Percentiles rank a stretch among this genome's conserved stretches.
Conservation (phyloP, 164 flowering plant genomes). For the Vitis labrusca region DNA sequence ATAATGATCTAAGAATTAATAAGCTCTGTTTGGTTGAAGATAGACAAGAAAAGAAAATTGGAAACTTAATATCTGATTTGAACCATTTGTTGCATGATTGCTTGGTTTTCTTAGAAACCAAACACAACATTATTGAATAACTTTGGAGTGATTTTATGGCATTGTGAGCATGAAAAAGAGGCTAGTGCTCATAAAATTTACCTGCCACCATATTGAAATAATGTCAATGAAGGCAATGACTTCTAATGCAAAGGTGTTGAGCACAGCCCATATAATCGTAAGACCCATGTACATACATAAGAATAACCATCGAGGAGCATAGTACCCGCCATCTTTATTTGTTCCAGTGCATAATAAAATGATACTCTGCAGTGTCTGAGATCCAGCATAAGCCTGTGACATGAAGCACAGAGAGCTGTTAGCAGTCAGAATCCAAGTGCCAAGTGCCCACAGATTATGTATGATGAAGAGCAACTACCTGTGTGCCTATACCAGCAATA, state of each 20-base stretch:
- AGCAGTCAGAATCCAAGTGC: neutral
- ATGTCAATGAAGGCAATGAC: constrained; percentile 71
- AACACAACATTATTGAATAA: too few species aligned
- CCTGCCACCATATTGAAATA: constrained; percentile 87
- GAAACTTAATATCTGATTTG: too few species aligned
- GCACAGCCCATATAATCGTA: constrained; percentile 68
- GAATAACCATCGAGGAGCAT: constrained; percentile 68
- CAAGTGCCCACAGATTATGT: neutral
- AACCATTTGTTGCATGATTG: too few species aligned
- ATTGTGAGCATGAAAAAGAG: neutral
- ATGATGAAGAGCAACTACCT: too few species aligned
- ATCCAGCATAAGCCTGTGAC: constrained; percentile 64
- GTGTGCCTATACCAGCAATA: constrained; percentile 60
- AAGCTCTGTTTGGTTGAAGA: too few species aligned
- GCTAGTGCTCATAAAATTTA: constrained; percentile 11
- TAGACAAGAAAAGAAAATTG: too few species aligned
- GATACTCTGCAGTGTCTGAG: constrained; percentile 64
- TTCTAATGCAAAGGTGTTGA: constrained; percentile 68
- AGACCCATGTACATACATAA: constrained; percentile 66
- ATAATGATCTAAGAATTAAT: too few species aligned
- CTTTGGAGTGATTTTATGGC: too few species aligned
- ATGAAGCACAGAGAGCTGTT: neutral
- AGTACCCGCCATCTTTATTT: constrained; percentile 69
- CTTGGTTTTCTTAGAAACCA: too few species aligned
- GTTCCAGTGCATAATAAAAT: constrained; percentile 66